Evolutionary conservation across 257 asterid genomes (phyloP).

Genomic region (Agastache rugosa): DNA sequence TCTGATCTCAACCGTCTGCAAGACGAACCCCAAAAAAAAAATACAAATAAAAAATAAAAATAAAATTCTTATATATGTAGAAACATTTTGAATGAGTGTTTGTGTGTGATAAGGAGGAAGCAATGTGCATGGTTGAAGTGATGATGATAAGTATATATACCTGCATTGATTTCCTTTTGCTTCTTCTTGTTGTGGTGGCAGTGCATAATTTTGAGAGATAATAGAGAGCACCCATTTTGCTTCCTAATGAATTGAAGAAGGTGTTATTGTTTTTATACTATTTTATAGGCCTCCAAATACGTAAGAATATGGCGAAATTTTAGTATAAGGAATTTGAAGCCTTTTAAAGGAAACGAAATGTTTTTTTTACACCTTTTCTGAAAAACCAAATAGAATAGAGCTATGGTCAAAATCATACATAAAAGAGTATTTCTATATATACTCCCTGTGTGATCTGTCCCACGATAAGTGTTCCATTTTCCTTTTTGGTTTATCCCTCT

Average conservation of each 20-base stretch:
- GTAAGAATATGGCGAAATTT: too few species aligned
- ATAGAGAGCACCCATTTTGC: conserved; percentile 84
- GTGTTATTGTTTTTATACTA: conserved; percentile 37
- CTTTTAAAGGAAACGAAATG: neutral
- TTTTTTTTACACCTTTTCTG: neutral
- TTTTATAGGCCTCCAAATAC: neutral
- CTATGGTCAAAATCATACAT: neutral
- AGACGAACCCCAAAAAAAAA: neutral
- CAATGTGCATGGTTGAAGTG: neutral
- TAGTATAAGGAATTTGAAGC: neutral
- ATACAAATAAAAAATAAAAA: too few species aligned
- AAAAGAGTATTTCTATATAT: neutral
- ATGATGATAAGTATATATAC: conserved; percentile 48
- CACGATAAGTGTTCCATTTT: too few species aligned
- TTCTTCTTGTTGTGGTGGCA: conserved; percentile 52
- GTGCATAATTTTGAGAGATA: conserved; percentile 76
- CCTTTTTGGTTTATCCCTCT: too few species aligned
- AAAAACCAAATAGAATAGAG: neutral
- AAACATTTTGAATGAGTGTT: neutral
- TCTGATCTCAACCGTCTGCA: conserved; percentile 88
- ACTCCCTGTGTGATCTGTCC: too few species aligned
- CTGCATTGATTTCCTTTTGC: conserved; percentile 82
- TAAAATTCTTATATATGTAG: neutral
- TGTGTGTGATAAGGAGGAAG: neutral
- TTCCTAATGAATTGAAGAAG: conserved; percentile 18